Conservation (phyloP, 2,329 filamentous ascomycete species). For the Fusarium circinatum region DNA sequence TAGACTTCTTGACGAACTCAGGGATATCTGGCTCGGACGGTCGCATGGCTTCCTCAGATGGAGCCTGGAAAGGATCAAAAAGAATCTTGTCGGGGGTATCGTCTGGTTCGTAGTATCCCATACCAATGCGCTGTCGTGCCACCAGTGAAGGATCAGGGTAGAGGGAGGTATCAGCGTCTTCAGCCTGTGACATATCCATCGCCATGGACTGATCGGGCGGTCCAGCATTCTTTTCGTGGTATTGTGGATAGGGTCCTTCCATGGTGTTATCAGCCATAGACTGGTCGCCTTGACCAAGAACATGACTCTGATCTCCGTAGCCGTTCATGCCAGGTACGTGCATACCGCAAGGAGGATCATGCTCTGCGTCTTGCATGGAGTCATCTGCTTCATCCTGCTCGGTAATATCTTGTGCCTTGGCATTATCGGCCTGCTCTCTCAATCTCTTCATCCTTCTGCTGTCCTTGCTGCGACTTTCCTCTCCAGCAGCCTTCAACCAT, state of each 20-base stretch:
- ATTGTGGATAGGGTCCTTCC: slow-evolving; percentile 12
- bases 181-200: slow-evolving; percentile 39
- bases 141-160: slow-evolving; percentile 63
- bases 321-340: slow-evolving; percentile 33
- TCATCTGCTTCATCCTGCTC: slow-evolving; percentile 44
- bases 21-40: slow-evolving; percentile 60
- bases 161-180: slow-evolving; percentile 47
- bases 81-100: slow-evolving; percentile 67
- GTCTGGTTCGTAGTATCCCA: slow-evolving; percentile 70
- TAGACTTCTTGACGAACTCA: slow-evolving; percentile 65
- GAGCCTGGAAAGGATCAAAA: slow-evolving; percentile 68
- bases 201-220: background rate
- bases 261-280: slow-evolving; percentile 7
- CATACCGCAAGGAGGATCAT: slow-evolving; percentile 9
- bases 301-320: slow-evolving; percentile 49
- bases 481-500: slow-evolving; percentile 75
- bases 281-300: slow-evolving; percentile 40
- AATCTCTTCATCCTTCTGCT: slow-evolving; percentile 67
- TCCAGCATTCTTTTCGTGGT: slow-evolving; percentile 13
- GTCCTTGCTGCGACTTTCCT: slow-evolving; percentile 66
- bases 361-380: slow-evolving; percentile 24
- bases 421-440: slow-evolving; percentile 65
- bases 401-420: slow-evolving; percentile 62
- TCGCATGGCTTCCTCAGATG: slow-evolving; percentile 56
- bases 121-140: slow-evolving; percentile 63